Evolutionary conservation across 768 basidiomycete genomes (phyloP), one percentile per base, ranked within the genome.

Genomic region (Daedalea quercina): DNA sequence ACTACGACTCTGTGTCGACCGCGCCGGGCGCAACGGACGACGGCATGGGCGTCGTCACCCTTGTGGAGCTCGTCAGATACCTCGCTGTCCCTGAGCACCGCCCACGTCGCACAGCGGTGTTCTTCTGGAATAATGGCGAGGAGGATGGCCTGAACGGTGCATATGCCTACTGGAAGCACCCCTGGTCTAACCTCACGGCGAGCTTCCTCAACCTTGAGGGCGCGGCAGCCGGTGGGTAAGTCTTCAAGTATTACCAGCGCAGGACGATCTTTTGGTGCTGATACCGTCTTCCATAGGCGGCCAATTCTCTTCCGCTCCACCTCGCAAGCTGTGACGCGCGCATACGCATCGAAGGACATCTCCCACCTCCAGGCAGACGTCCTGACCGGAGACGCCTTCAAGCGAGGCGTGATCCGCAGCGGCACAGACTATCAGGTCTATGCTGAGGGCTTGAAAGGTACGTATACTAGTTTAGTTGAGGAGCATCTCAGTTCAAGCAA

Each of bases 121-220:
- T 92, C 72, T 89, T 91, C 60, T 77, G 90, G 64, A 93, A 93
- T 65, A 91, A 92, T 55, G 90, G 85, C 1, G 90, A 92, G 62
- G 90, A 93, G 60, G 81, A 88, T 63, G 78, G 82, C 31, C 65
- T 91, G 57, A 76, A 84, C 54, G 90, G 90, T 22, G 84, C 88
- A 8, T 82, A 82, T 61, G 72, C 75, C 78, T 88, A 64, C 57
- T 72, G 66, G 53, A 71, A 80, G 57, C 89, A 93, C 55, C 82
- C 86, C 0, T 91, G 88, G 89, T 76, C 82, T 0, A 78, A 78
- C 25, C 64, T 84, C 22, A 75, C 80, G 0, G 74, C 80, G 24
- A 76, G 76, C 0, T 93, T 93, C 67, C 70, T 93, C 37, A 93
- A 92, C 58, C 74, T 93, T 7, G 90, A 93, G 66, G 90, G 90